Evolutionary conservation across 2,329 filamentous ascomycete species (phyloP).

Genomic region (Sporothrix curviconia): DNA sequence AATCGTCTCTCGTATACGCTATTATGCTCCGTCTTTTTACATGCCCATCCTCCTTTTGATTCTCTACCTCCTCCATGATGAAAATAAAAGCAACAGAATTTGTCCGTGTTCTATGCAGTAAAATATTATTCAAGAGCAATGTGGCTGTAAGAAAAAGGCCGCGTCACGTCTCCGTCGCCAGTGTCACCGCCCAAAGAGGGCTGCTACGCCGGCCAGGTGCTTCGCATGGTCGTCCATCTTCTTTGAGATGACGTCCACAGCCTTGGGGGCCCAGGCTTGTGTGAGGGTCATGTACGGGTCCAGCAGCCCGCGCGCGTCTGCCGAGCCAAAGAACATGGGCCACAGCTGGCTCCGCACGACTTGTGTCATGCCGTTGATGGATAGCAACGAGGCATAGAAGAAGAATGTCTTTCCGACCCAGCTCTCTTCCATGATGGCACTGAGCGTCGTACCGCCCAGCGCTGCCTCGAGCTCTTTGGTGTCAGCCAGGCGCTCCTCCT

Average conservation of each 20-base stretch:
- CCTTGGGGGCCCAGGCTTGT: neutral
- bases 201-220: neutral
- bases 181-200: neutral
- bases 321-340: neutral
- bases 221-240: neutral
- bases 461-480: neutral
- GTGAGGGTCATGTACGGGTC: neutral
- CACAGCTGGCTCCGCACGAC: neutral
- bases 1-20: too few relatives aligned
- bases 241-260: neutral
- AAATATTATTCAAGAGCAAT: too few relatives aligned
- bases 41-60: too few relatives aligned
- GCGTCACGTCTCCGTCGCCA: too few relatives aligned
- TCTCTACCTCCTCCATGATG: too few relatives aligned
- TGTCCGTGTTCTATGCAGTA: too few relatives aligned
- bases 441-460: neutral
- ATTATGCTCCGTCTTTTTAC: too few relatives aligned
- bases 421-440: conserved; percentile 1
- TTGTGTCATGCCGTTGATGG: conserved; percentile 3
- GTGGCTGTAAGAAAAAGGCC: too few relatives aligned
- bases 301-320: neutral
- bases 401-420: conserved; percentile 1
- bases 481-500: conserved; percentile 2
- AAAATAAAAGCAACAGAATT: too few relatives aligned
- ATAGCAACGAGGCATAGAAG: conserved; percentile 3